Base-by-base conservation (phyloP, 306 rosid genomes). In the Pyrus pyrifolia region DNA sequence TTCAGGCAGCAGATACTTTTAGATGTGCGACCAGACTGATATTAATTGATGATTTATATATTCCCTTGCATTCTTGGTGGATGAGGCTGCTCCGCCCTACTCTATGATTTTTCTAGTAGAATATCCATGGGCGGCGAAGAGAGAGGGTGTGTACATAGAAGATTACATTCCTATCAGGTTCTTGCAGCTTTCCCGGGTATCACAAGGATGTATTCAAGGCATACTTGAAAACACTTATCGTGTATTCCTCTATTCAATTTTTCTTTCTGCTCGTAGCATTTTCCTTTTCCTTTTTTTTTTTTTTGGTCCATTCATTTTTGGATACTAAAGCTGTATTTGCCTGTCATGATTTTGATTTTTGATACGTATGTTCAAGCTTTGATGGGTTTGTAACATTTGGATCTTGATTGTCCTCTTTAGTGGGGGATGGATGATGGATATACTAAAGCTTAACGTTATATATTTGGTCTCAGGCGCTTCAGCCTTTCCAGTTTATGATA, bases 91-190 rank as follows among this genome's bases (percentile, higher is more conserved):
- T 66, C 38, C 29, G 73, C 88, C 77, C 82, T 65, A 67, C 75
- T 87, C 77, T 80, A 78, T 78, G 89, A 77, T 81, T 82, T 70
- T 81, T 85, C 81, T 79, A 52, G 73, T 80, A 76, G 84, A 79
- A 82, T 9, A n/a, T 87, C 83, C 55, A 82, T 87, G 78, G 85
- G 73, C 22, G 85, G 73, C 19, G 81, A 80, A 57, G 82, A 81
- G 73, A 70, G 86, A 70, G 71, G 46, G 76, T 87, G 92, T 94
- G 97, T 91, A 90, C 78, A 91, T 88, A 91, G 83, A 85, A 87
- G 82, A 87, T 86, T 76, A 52, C 77, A 82, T 78, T 76, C 73
- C 85, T 86, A 60, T 73, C 85, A 78, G 86, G 68, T 77, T 82
- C 79, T 59, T 73, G 44, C 72, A 33, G 73, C 55, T 38, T 75